Evolutionary conservation across 257 asterid genomes (phyloP), one percentile per base, ranked within the genome.

Genomic region (Lycium ferocissimum): DNA sequence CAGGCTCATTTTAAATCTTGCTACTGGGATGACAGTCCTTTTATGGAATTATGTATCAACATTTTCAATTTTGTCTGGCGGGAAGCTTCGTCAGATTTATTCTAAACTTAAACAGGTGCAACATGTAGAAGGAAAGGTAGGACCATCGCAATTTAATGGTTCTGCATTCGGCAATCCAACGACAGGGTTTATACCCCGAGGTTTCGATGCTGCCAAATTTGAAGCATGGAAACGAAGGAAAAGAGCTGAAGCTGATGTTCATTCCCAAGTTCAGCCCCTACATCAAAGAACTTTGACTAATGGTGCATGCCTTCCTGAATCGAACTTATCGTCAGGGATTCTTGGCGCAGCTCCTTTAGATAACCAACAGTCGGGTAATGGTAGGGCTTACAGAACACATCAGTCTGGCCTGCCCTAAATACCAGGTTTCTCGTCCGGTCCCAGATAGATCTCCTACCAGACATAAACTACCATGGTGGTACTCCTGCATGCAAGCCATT

Each of bases 151-250:
- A 22, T 66, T 87, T 75, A 93, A 91, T 85, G 97, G 95, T 66
- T 85, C 92, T 80, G 86, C 87, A 80, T 57, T 88, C 45, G 95
- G 90, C 87, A 91, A 88, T 83, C 93, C 87, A 81, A 57, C 86
- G 10, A 86, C 92, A 38, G 86, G 92, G 38, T 85, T 91, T 63
- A 56, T 88, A 80, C 91, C 93, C 62, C 92, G 95, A 88, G 98
- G 96, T 89, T 88, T 93, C 71, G 99, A 95, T 79, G 90, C 93
- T 61, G 98, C 85, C 67, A 97, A 90, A 88, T 95, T 94, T 79
- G 99, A 97, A 91, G 99, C 99, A 54, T 97, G 99, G 99, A 97
- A 93, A 87, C 91, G 99, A 76, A 90, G 94, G 88, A 97, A 93
- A 92, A 90, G 98, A 88, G 95, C 99, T 61, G 99, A 93, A 72